Evolutionary conservation across 164 flowering plant genomes (phyloP), one percentile per base, ranked within the genome.

Genomic region (Magnolia kwangsiensis): DNA sequence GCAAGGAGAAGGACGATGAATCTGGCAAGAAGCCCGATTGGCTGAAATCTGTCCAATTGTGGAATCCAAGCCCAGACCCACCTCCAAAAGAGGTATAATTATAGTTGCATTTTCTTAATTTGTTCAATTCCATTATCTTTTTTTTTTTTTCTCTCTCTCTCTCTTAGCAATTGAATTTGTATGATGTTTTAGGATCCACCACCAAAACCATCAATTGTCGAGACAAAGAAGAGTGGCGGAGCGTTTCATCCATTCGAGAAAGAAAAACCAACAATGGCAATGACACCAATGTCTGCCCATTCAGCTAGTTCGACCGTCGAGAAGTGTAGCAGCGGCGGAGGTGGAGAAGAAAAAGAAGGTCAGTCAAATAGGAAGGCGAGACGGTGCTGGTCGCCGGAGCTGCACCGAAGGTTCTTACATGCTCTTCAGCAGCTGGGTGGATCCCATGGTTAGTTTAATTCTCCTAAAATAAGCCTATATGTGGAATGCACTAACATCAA

Each of bases 361-460:
- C 80, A 81, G 69, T 67, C 82, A 2, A 83, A 82, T 51, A 86
- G 94, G 72, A 95, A 95, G 74, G 72, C 84, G 4, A 88, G 99
- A 82, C 79, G 99, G 76, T 85, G 90, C 75, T 96, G 99, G 99
- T 96, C 97, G 7, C 92, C 91, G 49, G 98, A 94, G 81, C 83
- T 96, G 75, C 99, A 96, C 76, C 80, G 85, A 76, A 79, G 93
- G 4, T 96, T 96, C 84, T 75, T 92, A 66, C 79, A 87, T 45
- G 90, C 97, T 37, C 92, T 96, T 51, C 91, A 92, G 76, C 93
- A 92, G 71, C 95, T 96, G 27, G 99, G 99, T 74, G 99, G 99
- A 77, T 83, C 96, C 16, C 93, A 92, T 81, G 94, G 99, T 93
- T 27, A 61, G 87, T 74, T 8, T 3, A 10, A 9, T 20, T 19